A percentile compares a stretch with the other conserved stretches of the same genome.
phyloP scores from a whole-genome alignment of 1,284 basidiomycete species.

The Apiotrichum akiyoshidainum region DNA sequence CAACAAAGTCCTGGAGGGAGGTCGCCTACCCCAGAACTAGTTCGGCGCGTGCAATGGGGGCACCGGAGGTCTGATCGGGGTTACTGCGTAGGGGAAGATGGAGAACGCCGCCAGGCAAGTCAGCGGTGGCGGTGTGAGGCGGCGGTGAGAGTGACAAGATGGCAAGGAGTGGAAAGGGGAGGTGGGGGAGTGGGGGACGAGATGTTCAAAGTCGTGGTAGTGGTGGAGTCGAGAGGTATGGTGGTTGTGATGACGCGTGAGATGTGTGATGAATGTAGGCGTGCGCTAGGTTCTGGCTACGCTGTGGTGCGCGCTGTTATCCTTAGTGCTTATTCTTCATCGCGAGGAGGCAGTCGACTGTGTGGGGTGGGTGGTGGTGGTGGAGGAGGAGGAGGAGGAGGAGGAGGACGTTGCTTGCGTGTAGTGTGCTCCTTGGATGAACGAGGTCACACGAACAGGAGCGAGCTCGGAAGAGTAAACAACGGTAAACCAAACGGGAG shows the following conservation, averaged over 20 bases:
- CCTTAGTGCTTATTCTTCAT: constrained; percentile 6
- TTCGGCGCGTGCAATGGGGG: no score
- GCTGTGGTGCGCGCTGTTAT: constrained; percentile 2
- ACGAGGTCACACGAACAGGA: not conserved
- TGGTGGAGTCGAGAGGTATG: not conserved
- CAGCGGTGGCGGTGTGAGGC: no score
- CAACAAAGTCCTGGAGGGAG: no score
- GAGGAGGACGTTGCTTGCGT: no score
- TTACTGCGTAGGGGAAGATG: no score
- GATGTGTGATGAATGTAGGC: not conserved
- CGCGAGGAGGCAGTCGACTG: not conserved
- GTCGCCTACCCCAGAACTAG: no score
- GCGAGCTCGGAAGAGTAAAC: not conserved
- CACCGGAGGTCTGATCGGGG: no score
- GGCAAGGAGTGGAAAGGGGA: not conserved
- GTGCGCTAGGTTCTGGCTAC: constrained; percentile 3
- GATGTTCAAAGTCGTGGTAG: not conserved
- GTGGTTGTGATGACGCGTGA: not conserved
- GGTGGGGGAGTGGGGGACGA: not conserved
- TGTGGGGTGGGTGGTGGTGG: not conserved
- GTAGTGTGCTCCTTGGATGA: not conserved
- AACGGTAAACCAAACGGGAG: not conserved
- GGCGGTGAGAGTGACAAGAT: no score
- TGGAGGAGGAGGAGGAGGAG: not conserved
- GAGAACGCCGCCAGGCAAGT: no score